phyloP scores from a whole-genome alignment of 192 early-diverging fungal genomes.

The Oehlia diaphana region DNA sequence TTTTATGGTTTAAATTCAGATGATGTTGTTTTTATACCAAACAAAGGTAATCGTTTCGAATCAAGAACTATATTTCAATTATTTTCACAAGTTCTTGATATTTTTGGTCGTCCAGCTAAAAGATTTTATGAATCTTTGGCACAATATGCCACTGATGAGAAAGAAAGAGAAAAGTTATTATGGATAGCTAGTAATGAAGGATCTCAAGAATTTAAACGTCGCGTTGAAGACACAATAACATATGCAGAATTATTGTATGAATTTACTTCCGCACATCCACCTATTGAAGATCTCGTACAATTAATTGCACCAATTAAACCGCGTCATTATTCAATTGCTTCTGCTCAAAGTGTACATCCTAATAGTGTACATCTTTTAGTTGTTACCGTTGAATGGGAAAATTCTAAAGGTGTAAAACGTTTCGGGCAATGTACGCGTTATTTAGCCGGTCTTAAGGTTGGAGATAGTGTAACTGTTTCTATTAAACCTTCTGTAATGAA shows the following conservation, averaged over 20 bases:
- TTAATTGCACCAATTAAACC: slow-evolving; percentile 90
- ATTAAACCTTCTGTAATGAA: slow-evolving; percentile 98
- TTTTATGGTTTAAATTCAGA: slow-evolving; percentile 70
- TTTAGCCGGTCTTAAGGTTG: slow-evolving; percentile 68
- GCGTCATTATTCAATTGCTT: slow-evolving; percentile 98
- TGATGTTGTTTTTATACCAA: slow-evolving; percentile 58
- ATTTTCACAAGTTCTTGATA: slow-evolving; percentile 80
- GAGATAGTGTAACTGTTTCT: slow-evolving; percentile 74
- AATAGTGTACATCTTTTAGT: slow-evolving; percentile 89
- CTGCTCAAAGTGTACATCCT: slow-evolving; percentile 83
- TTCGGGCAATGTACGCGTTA: slow-evolving; percentile 92
- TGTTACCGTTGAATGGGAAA: slow-evolving; percentile 90
- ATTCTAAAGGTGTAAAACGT: slow-evolving; percentile 62
- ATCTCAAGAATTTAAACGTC: slow-evolving; percentile 73
- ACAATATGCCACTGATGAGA: slow-evolving; percentile 64
- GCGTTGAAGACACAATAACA: slow-evolving; percentile 80
- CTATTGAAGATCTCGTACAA: slow-evolving; percentile 67
- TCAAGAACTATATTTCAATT: slow-evolving; percentile 76
- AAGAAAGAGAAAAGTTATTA: slow-evolving; percentile 65
- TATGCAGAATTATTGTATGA: slow-evolving; percentile 86
- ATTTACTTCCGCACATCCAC: slow-evolving; percentile 80
- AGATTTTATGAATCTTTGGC: slow-evolving; percentile 88
- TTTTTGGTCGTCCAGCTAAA: slow-evolving; percentile 94
- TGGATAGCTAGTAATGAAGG: slow-evolving; percentile 72
- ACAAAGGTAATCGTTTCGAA: slow-evolving; percentile 58